phyloP scores from a whole-genome alignment of 805 yeast species.

The Soucietia sequanensis region DNA sequence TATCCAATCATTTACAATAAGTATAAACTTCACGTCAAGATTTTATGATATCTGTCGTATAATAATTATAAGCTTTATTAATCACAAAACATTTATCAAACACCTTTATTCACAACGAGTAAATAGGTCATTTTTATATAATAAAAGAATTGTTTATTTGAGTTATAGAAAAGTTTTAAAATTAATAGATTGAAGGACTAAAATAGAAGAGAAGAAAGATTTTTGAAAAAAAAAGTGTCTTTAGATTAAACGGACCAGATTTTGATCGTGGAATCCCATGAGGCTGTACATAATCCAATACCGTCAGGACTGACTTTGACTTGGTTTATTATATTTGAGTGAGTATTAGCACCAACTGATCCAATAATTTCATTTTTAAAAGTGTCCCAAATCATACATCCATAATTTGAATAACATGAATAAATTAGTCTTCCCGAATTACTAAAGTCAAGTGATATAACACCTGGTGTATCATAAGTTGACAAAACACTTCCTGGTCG shows the following conservation, averaged over 20 bases:
- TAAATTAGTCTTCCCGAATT: constrained; percentile 72
- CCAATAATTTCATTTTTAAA: constrained; percentile 66
- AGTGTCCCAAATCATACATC: constrained; percentile 77
- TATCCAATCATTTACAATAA: too few species aligned
- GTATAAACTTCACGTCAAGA: too few species aligned
- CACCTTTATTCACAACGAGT: too few species aligned
- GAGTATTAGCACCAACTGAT: constrained; percentile 50
- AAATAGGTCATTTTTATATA: too few species aligned
- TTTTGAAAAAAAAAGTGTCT: neutral
- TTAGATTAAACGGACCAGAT: constrained; percentile 49
- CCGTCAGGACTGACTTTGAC: constrained; percentile 75
- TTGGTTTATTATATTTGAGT: constrained; percentile 57
- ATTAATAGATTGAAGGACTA: too few species aligned
- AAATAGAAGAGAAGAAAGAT: too few species aligned
- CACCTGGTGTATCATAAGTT: constrained; percentile 61
- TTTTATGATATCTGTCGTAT: too few species aligned
- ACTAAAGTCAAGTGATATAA: constrained; percentile 70
- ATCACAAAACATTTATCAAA: too few species aligned
- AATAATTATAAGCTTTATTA: too few species aligned
- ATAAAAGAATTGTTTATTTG: too few species aligned
- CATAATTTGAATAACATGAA: constrained; percentile 72
- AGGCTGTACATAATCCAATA: constrained; percentile 69
- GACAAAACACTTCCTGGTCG: constrained; percentile 11
- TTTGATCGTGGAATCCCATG: constrained; percentile 75
- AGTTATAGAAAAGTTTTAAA: too few species aligned